A percentile compares a stretch with the other conserved stretches of the same genome.
phyloP scores from a whole-genome alignment of 1,284 basidiomycete genomes.

The Polyporus tsugae region DNA sequence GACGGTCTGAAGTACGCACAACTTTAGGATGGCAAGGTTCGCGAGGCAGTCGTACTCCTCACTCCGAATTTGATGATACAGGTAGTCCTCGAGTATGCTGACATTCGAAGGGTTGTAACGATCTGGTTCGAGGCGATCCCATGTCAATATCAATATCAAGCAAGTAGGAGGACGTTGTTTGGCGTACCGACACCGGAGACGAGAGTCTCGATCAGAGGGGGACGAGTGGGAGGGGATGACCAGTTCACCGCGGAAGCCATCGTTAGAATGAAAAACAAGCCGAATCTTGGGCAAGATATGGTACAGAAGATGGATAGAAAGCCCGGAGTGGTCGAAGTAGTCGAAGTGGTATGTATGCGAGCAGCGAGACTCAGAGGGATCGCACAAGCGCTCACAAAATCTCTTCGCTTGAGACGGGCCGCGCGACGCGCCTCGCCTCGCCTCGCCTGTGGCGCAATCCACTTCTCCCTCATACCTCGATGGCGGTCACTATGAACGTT shows the following conservation, averaged over 20 bases:
- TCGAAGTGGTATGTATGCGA: background rate
- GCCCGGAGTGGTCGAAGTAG: background rate
- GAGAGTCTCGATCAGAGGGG: constrained; percentile 88
- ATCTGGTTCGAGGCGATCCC: constrained; percentile 56
- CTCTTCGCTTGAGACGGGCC: constrained; percentile 17
- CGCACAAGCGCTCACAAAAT: constrained; percentile 23
- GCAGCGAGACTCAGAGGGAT: background rate
- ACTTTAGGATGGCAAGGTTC: constrained; percentile 88
- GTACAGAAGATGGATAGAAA: constrained; percentile 10
- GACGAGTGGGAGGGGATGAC: constrained; percentile 76
- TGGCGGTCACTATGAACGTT: constrained; percentile 29
- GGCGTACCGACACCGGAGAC: constrained; percentile 90
- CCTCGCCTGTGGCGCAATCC: background rate
- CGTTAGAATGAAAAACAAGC: background rate
- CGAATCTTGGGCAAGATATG: background rate
- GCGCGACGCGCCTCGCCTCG: constrained; percentile 7
- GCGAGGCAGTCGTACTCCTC: constrained; percentile 94
- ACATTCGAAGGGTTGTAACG: constrained; percentile 97
- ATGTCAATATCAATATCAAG: background rate
- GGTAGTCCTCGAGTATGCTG: constrained; percentile 92
- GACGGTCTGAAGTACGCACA: constrained; percentile 54
- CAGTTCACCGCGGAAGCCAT: constrained; percentile 61
- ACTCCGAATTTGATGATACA: constrained; percentile 90
- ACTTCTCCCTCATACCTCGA: constrained; percentile 13
- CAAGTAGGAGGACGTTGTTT: constrained; percentile 20